Evolutionary conservation across 2,329 filamentous ascomycete species (phyloP).

Genomic region (Pseudofabraea citricarpa): DNA sequence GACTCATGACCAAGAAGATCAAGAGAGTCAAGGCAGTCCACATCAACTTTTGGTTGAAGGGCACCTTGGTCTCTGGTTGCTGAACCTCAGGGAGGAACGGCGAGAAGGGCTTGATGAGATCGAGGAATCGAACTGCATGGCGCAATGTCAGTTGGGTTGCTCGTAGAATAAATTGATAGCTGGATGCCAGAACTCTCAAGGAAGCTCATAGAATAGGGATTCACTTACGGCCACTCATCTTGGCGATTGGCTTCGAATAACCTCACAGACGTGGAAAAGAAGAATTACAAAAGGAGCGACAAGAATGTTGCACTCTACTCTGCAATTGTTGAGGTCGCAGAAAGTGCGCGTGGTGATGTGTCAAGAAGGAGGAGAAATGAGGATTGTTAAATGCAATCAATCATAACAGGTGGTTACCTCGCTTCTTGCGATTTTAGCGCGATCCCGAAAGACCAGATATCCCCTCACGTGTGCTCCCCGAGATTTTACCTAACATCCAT

Average conservation of each 20-base stretch:
- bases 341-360: slow-evolving; percentile 23
- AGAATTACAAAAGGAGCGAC: slow-evolving; percentile 25
- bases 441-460: background rate
- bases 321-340: slow-evolving; percentile 21
- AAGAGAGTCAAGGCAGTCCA: slow-evolving; percentile 91
- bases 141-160: slow-evolving; percentile 20
- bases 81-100: slow-evolving; percentile 99
- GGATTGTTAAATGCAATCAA: no score
- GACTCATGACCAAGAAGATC: slow-evolving; percentile 99
- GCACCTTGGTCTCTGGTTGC: slow-evolving; percentile 95
- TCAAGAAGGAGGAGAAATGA: slow-evolving; percentile 15
- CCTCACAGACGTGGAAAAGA: slow-evolving; percentile 31
- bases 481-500: background rate
- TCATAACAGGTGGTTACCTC: no score
- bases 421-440: background rate
- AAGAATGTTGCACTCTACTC: slow-evolving; percentile 19
- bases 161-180: slow-evolving; percentile 2
- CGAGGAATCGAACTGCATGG: slow-evolving; percentile 87
- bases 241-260: slow-evolving; percentile 30
- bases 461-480: background rate
- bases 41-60: slow-evolving; percentile 98
- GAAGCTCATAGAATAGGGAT: slow-evolving; percentile 10
- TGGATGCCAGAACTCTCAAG: slow-evolving; percentile 8
- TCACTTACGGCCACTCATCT: slow-evolving; percentile 37
- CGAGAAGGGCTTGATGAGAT: slow-evolving; percentile 99